Conservation (phyloP, 495 filamentous ascomycete genomes). For the Talaromyces stipitatus region DNA sequence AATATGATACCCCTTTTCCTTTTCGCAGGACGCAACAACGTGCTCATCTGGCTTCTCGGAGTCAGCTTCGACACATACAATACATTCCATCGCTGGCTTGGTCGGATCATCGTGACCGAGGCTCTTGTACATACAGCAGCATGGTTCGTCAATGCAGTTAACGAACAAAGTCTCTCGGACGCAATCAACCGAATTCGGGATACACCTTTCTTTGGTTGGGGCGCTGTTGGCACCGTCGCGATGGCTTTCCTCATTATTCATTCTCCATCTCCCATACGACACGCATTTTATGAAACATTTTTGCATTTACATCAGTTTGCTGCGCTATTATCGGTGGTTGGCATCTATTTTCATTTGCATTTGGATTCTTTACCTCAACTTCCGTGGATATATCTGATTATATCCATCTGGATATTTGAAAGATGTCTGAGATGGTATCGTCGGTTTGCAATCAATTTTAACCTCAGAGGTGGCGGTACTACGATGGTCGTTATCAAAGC, state of each 20-base stretch:
- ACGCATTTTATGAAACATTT: slow-evolving; percentile 89
- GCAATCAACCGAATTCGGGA: slow-evolving; percentile 52
- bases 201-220: slow-evolving; percentile 53
- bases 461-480: slow-evolving; percentile 20
- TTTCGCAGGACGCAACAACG: slow-evolving; percentile 87
- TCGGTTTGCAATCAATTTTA: slow-evolving; percentile 53
- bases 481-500: slow-evolving; percentile 41
- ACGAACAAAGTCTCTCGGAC: slow-evolving; percentile 36
- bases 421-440: slow-evolving; percentile 47
- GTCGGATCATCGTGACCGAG: slow-evolving; percentile 76
- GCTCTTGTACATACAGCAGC: slow-evolving; percentile 65
- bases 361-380: slow-evolving; percentile 53
- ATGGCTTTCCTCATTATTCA: slow-evolving; percentile 62
- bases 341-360: slow-evolving; percentile 63
- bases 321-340: slow-evolving; percentile 55
- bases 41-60: slow-evolving; percentile 70
- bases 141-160: slow-evolving; percentile 50
- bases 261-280: slow-evolving; percentile 66
- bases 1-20: slow-evolving; percentile 92
- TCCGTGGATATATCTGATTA: slow-evolving; percentile 51
- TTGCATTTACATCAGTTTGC: slow-evolving; percentile 68
- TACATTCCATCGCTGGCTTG: slow-evolving; percentile 90
- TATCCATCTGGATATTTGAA: slow-evolving; percentile 60
- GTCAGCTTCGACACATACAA: slow-evolving; percentile 98
- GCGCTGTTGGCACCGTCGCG: slow-evolving; percentile 41